A percentile compares a stretch with the other conserved stretches of the same genome.
These are phyloP conservation scores for Tripidium arundinaceum DNA, from an alignment of 202 grass and related monocot genomes.

Conservation along the genomic window DNA sequence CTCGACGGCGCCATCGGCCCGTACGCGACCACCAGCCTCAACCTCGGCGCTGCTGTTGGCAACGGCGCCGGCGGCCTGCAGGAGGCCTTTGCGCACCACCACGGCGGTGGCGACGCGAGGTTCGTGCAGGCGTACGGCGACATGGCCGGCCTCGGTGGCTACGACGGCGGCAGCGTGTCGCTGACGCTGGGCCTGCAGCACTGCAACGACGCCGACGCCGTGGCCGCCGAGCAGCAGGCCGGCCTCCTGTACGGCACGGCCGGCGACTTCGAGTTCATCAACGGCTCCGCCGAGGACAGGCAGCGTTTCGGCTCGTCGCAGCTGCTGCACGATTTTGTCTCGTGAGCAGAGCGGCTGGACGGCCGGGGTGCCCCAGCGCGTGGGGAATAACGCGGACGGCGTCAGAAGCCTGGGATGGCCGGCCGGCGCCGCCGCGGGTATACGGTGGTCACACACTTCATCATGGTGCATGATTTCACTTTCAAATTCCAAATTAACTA, in stretches of 20 bases:
- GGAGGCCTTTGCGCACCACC: conserved; percentile 46
- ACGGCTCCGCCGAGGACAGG: conserved; percentile 52
- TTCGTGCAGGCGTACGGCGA: conserved; percentile 65
- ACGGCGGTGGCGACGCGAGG: conserved; percentile 38
- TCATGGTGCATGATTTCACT: conserved; percentile 29
- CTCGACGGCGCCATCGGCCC: conserved; percentile 21
- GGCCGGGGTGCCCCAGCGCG: background rate
- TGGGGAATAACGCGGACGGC: conserved; percentile 38
- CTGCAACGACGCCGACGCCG: conserved; percentile 45
- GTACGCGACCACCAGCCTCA: conserved; percentile 40
- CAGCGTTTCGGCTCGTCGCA: conserved; percentile 81
- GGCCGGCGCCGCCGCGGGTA: conserved; percentile 33
- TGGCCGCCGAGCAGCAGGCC: conserved; percentile 47
- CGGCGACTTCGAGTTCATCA: conserved; percentile 73
- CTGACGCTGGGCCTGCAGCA: conserved; percentile 92
- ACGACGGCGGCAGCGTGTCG: conserved; percentile 58
- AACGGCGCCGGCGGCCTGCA: conserved; percentile 40
- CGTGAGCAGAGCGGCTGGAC: background rate
- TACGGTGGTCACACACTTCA: background rate
- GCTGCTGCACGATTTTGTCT: conserved; percentile 92
- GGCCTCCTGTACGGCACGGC: conserved; percentile 45
- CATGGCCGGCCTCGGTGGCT: conserved; percentile 58
- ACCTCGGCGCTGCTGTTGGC: conserved; percentile 26
- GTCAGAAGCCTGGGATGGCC: conserved; percentile 43
- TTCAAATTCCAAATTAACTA: background rate